Base-by-base conservation (phyloP, 768 basidiomycete genomes). In the Suillus paluster region DNA sequence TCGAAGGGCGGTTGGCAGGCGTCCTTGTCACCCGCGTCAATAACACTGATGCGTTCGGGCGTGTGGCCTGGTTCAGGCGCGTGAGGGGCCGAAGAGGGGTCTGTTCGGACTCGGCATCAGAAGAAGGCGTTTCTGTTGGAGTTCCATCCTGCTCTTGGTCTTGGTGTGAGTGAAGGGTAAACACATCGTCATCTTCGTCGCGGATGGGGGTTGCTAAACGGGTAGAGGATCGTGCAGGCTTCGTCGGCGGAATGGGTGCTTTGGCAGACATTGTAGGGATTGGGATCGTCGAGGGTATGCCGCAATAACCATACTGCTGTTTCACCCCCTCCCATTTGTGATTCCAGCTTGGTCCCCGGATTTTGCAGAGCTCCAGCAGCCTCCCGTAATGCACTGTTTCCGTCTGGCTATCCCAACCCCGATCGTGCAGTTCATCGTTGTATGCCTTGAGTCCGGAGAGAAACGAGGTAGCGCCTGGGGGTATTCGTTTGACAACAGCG, bases 391-490 rank as follows among this genome's bases (percentile, higher is more conserved):
- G 92, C 4, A 88, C 79, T 11, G 91, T 90, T 71, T 94, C 94
- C 9, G 84, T 80, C 64, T 88, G 86, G 23, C 88, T 83, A 64
- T 94, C 90, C n/a, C 94, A 75, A 3, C 89, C 89, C 2, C 87
- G 83, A 66, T 91, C 89, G 61, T 84, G 82, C 25, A 95, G 77
- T 23, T 94, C 84, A 60, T 91, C 87, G 68, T 88, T 91, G 75
- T 95, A 95, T 0, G 92, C 90, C 70, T 91, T 92, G 80, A 93
- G 88, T n/a, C 94, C 84, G 5, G 85, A 83, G 42, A 92, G 80
- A 69, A 94, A 94, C 0, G 90, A 90, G 5, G 90, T 90, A 17
- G 91, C 89, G 10, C 81, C 77, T 9, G 85, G 78, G 6, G 88
- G 82, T 46, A 90, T 91, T 57, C 88, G 86, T 61, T 78, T 70